Percentiles rank a stretch among this genome's conserved stretches.
Evolutionary conservation across 257 asterid species (phyloP).

Genomic region (Solanum bukasovii): DNA sequence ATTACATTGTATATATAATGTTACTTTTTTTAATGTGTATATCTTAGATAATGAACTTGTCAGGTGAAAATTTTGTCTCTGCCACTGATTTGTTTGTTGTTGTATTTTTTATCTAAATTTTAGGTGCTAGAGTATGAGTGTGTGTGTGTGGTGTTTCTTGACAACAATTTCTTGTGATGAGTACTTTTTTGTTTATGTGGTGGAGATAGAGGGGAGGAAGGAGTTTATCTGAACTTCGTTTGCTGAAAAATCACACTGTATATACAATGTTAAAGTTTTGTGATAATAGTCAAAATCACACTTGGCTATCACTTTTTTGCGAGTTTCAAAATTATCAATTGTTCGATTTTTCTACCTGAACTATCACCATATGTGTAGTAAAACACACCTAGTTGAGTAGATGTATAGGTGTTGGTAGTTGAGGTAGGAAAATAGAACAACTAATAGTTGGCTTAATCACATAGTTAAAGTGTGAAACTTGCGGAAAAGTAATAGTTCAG

Average conservation of each 20-base stretch:
- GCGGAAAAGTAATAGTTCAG: background rate
- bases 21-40: background rate
- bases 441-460: background rate
- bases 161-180: background rate
- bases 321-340: background rate
- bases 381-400: background rate
- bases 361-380: background rate
- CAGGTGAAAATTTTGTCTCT: background rate
- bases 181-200: background rate
- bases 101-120: background rate
- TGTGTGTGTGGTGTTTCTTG: background rate
- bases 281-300: background rate
- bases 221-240: background rate
- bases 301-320: background rate
- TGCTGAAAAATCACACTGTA: background rate
- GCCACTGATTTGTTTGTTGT: background rate
- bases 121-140: background rate
- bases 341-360: background rate
- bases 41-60: background rate
- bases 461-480: background rate
- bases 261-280: background rate
- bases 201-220: background rate
- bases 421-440: background rate
- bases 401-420: background rate
- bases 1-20: background rate